These are phyloP conservation scores for Metschnikowia orientalis DNA, from an alignment of 805 yeast genomes.

Conservation along the genomic window DNA sequence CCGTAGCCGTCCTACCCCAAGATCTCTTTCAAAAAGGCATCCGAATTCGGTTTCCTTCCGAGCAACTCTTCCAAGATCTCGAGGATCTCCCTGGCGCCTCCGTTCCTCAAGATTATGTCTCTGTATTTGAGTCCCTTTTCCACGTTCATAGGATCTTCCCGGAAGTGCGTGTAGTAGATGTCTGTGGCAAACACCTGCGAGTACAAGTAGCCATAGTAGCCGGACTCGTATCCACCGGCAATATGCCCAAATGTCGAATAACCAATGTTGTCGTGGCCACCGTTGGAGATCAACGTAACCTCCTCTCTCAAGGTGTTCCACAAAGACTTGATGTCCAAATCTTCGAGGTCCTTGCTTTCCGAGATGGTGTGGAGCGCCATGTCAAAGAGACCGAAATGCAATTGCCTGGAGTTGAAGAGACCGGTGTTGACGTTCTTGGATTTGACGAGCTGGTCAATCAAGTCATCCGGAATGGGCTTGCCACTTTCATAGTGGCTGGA, in stretches of 20 bases:
- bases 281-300: conserved; percentile 55
- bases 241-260: conserved; percentile 75
- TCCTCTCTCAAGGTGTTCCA: conserved; percentile 70
- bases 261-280: conserved; percentile 56
- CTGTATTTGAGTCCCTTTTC: conserved; percentile 62
- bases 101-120: conserved; percentile 62
- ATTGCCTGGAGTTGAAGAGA: conserved; percentile 64
- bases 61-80: conserved; percentile 60
- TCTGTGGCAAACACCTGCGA: conserved; percentile 84
- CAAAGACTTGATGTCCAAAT: conserved; percentile 44
- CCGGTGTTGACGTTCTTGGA: conserved; percentile 61
- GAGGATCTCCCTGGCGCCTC: conserved; percentile 69
- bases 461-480: conserved; percentile 48
- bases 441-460: conserved; percentile 14
- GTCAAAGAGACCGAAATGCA: conserved; percentile 76
- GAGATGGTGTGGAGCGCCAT: conserved; percentile 59
- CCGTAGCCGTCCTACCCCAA: too few relatives aligned
- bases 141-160: conserved; percentile 60
- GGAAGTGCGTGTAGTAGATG: conserved; percentile 69
- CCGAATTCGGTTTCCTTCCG: conserved; percentile 71
- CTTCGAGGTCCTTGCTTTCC: conserved; percentile 37
- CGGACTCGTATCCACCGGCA: conserved; percentile 80
- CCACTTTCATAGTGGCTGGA: conserved; percentile 66
- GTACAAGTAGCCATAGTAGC: conserved; percentile 84
- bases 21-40: conserved; percentile 67